A percentile compares a stretch with the other conserved stretches of the same genome.
These are phyloP conservation scores for Pyrenochaeta sp. DNA, from an alignment of 2,329 filamentous ascomycete species.

Conservation along the genomic window DNA sequence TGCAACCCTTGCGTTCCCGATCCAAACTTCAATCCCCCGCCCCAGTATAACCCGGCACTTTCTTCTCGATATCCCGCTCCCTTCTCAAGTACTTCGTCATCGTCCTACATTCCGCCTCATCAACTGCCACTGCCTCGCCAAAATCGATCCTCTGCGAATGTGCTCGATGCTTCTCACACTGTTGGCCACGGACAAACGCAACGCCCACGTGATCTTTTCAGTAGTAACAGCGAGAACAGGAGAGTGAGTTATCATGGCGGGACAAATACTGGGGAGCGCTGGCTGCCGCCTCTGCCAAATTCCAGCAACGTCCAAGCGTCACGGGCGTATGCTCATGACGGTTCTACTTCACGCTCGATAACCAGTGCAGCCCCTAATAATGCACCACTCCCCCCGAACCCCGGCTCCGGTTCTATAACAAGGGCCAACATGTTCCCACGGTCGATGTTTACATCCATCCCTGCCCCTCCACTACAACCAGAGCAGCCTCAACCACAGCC, in stretches of 20 bases:
- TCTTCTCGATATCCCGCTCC: constrained; percentile 8
- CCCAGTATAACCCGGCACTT: constrained; percentile 51
- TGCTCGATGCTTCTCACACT: constrained; percentile 27
- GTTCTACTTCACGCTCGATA: constrained; percentile 19
- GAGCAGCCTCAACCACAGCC: constrained; percentile 30
- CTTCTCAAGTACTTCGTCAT: constrained; percentile 7
- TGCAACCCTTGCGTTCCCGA: constrained; percentile 79
- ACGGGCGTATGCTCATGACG: constrained; percentile 16
- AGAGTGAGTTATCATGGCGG: constrained; percentile 36
- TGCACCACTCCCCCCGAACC: constrained; percentile 12
- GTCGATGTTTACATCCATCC: constrained; percentile 19
- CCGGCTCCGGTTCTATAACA: constrained; percentile 19
- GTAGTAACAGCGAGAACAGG: constrained; percentile 25
- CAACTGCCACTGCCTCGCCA: constrained; percentile 25
- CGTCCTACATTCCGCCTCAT: constrained; percentile 14
- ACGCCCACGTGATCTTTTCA: constrained; percentile 28
- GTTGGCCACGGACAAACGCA: constrained; percentile 26
- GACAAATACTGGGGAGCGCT: constrained; percentile 32
- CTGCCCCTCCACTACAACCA: constrained; percentile 19
- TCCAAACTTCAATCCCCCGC: constrained; percentile 68
- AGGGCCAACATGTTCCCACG: constrained; percentile 27
- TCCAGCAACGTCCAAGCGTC: constrained; percentile 20
- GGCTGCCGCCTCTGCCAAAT: constrained; percentile 32
- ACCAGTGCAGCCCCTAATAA: constrained; percentile 10
- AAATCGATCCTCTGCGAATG: constrained; percentile 32